Percentiles rank a stretch among this genome's conserved stretches.
phyloP scores from a whole-genome alignment of 1,284 basidiomycete species.

The Leccinum insolens region DNA sequence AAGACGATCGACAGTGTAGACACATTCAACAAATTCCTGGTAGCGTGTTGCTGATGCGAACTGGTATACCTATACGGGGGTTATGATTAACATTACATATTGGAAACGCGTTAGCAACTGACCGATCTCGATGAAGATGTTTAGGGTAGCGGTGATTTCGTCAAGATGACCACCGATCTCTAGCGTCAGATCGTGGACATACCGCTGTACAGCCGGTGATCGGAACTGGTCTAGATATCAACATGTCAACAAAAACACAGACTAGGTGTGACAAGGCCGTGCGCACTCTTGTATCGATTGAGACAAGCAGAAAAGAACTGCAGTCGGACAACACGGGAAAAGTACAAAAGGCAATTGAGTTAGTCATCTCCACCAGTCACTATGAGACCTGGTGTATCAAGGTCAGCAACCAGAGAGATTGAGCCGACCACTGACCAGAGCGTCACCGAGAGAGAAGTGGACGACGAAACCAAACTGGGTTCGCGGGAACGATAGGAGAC shows the following conservation, averaged over 20 bases:
- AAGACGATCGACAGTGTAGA: constrained; percentile 64
- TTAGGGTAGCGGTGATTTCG: constrained; percentile 47
- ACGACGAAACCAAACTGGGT: too few species aligned
- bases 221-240: constrained; percentile 43
- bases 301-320: constrained; percentile 37
- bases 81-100: constrained; percentile 7
- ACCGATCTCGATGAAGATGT: constrained; percentile 58
- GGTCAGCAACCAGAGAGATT: too few species aligned
- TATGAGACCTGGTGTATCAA: too few species aligned
- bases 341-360: too few species aligned
- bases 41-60: constrained; percentile 53
- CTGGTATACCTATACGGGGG: constrained; percentile 41
- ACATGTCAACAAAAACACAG: neutral
- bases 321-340: neutral
- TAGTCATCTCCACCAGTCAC: too few species aligned
- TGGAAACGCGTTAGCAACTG: constrained; percentile 15
- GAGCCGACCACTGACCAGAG: too few species aligned
- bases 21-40: constrained; percentile 53
- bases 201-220: constrained; percentile 54
- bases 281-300: constrained; percentile 28
- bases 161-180: constrained; percentile 59
- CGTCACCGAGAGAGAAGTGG: too few species aligned
- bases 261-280: constrained; percentile 18
- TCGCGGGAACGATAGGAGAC: too few species aligned
- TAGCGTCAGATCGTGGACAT: constrained; percentile 53